Evolutionary conservation across 257 asterid genomes (phyloP), one percentile per base, ranked within the genome.

Genomic region (Solanum paucissectum): DNA sequence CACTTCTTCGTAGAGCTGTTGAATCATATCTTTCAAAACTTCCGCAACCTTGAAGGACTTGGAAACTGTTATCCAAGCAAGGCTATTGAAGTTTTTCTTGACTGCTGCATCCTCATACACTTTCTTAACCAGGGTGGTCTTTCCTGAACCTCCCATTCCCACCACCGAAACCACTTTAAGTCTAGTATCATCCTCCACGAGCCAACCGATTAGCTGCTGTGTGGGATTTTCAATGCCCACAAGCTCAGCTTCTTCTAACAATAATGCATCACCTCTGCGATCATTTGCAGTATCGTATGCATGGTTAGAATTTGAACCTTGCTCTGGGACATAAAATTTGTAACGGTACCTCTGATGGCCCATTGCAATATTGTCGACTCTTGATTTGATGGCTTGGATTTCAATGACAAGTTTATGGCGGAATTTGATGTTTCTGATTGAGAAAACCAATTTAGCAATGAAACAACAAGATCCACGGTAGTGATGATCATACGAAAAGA

Each of bases 131-230:
- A 92, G 83, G 27, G 92, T 90, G 42, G 94, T 90, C 85, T 92
- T 92, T 38, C 94, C 92, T 34, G 83, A 60, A 38, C 94, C 91
- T 1, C 90, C 94, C 92, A 92, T 90, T 23, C 91, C 91, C 74
- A 90, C 89, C 14, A 91, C 90, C 7, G 90, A 87, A 49, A 90
- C 68, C 44, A 84, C 90, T n/a, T 89, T 89, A 16, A 89, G 89
- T 58, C 60, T 29, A 12, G 74, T 76, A 86, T 84, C 85, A 27
- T 52, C 90, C 52, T 86, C 87, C 5, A 88, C 27, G 14, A 90
- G 82, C 74, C 64, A 71, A 73, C 69, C 33, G 12, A 66, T 25
- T 18, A 91, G 87, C 37, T 90, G 87, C 29, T 71, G 12, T 87
- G 88, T 92, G 5, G 90, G 92, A 62, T 84, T 42, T 74, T 86